A percentile compares a stretch with the other conserved stretches of the same genome.
phyloP scores from a whole-genome alignment of 2,329 filamentous ascomycete genomes.

The Sphaerulina vaccinii region DNA sequence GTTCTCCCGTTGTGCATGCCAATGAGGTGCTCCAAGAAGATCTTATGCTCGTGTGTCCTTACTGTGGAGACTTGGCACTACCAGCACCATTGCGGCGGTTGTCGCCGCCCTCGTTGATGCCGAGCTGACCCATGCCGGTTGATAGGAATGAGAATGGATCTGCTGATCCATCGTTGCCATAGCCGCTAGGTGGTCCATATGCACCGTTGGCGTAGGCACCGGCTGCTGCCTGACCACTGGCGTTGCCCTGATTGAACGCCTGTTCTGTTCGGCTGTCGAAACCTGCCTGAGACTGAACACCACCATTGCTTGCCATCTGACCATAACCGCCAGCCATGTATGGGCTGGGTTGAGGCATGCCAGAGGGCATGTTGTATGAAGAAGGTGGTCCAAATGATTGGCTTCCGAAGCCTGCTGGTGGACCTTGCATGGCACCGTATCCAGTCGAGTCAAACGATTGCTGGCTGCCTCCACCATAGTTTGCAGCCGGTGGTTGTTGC shows the following conservation, averaged over 20 bases:
- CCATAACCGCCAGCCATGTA: conserved; percentile 80
- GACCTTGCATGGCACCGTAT: conserved; percentile 57
- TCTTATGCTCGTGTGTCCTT: conserved; percentile 10
- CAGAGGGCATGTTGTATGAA: conserved; percentile 85
- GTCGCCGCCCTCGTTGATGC: conserved; percentile 61
- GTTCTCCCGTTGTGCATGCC: conserved; percentile 1
- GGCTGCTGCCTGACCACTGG: conserved; percentile 64
- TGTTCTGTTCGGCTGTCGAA: conserved; percentile 95
- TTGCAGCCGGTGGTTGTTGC: conserved; percentile 63
- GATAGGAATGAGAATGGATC: conserved; percentile 81
- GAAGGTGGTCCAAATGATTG: conserved; percentile 88
- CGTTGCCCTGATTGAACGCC: conserved; percentile 77
- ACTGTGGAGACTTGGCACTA: conserved; percentile 37
- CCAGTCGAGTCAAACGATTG: conserved; percentile 8
- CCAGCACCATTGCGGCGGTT: conserved; percentile 44
- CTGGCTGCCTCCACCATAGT: conserved; percentile 57
- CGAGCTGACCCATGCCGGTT: conserved; percentile 68
- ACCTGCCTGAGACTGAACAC: conserved; percentile 67
- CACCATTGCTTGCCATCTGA: conserved; percentile 58
- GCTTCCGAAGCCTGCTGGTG: conserved; percentile 52
- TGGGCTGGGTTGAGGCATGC: conserved; percentile 73
- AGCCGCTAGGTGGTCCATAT: conserved; percentile 41
- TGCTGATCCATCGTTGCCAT: conserved; percentile 55
- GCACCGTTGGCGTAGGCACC: conserved; percentile 66
- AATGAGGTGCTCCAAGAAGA: not conserved